Conservation (phyloP, 2,329 filamentous ascomycete species). For the Phaeoacremonium minimum region DNA sequence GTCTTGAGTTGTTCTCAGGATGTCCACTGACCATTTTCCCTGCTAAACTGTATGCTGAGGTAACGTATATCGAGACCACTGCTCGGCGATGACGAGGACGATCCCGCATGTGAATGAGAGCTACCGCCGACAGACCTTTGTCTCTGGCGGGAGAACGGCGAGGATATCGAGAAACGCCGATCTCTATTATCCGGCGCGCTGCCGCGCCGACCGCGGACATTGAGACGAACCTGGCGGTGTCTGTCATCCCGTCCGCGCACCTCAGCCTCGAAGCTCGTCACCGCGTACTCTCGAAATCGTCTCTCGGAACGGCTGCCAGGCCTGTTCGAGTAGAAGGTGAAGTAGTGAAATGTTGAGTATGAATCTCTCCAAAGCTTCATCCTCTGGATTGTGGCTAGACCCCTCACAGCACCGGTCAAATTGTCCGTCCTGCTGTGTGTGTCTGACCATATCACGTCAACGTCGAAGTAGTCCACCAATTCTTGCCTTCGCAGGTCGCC, state of each 20-base stretch:
- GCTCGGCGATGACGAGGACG: neutral
- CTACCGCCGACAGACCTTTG: constrained; percentile 23
- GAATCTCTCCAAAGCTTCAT: constrained; percentile 48
- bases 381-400: constrained; percentile 46
- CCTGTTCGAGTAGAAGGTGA: constrained; percentile 41
- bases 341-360: constrained; percentile 40
- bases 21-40: constrained; percentile 33
- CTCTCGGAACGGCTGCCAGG: constrained; percentile 28
- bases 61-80: constrained; percentile 36
- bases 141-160: constrained; percentile 32
- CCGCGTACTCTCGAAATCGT: constrained; percentile 41
- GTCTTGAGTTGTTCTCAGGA: no score
- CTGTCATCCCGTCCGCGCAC: constrained; percentile 40
- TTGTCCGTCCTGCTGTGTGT: constrained; percentile 41
- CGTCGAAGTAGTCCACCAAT: constrained; percentile 45
- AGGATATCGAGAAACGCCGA: constrained; percentile 37
- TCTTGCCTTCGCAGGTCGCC: constrained; percentile 42
- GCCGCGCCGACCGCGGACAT: constrained; percentile 31
- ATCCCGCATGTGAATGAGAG: constrained; percentile 6
- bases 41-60: constrained; percentile 45
- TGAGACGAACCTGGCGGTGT: constrained; percentile 38
- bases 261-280: constrained; percentile 42
- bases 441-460: constrained; percentile 49
- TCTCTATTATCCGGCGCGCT: constrained; percentile 32
- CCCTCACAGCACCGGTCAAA: constrained; percentile 41